phyloP scores from a whole-genome alignment of 805 yeast species.

The Schizosaccharomyces osmophilus region DNA sequence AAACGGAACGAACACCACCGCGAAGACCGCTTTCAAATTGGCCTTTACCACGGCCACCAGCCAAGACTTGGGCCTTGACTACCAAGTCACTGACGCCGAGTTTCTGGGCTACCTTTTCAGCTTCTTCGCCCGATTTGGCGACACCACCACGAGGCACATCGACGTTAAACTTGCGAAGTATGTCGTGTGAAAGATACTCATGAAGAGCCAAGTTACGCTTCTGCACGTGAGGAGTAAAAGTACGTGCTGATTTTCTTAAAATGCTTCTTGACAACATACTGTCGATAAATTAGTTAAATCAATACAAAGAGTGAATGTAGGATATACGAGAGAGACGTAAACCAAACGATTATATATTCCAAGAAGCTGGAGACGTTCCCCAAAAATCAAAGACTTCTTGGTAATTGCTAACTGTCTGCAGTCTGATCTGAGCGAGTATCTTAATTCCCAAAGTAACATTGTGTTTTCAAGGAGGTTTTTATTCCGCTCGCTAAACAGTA shows the following conservation, averaged over 20 bases:
- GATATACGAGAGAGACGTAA: no score
- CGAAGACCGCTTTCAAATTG: conserved; percentile 84
- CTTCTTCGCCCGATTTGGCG: conserved; percentile 73
- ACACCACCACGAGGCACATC: conserved; percentile 82
- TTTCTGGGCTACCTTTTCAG: conserved; percentile 54
- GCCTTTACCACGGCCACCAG: conserved; percentile 99
- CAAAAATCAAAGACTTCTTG: neutral
- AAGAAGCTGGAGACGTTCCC: neutral
- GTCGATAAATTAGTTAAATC: no score
- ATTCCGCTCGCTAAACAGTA: no score
- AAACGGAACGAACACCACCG: conserved; percentile 55
- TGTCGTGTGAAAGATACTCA: conserved; percentile 82
- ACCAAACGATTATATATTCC: neutral
- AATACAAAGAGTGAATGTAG: no score
- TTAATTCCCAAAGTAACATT: no score
- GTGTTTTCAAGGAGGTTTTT: no score
- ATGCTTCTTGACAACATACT: neutral
- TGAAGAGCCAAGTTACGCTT: conserved; percentile 71
- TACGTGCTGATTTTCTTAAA: neutral
- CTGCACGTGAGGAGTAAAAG: conserved; percentile 4
- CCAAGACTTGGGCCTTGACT: conserved; percentile 91
- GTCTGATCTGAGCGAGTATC: no score
- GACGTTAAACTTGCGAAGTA: conserved; percentile 57
- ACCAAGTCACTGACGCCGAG: conserved; percentile 60
- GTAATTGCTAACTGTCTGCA: neutral